These are phyloP conservation scores for Scheffersomyces stipitis DNA, from an alignment of 805 yeast genomes.

Conservation along the genomic window DNA sequence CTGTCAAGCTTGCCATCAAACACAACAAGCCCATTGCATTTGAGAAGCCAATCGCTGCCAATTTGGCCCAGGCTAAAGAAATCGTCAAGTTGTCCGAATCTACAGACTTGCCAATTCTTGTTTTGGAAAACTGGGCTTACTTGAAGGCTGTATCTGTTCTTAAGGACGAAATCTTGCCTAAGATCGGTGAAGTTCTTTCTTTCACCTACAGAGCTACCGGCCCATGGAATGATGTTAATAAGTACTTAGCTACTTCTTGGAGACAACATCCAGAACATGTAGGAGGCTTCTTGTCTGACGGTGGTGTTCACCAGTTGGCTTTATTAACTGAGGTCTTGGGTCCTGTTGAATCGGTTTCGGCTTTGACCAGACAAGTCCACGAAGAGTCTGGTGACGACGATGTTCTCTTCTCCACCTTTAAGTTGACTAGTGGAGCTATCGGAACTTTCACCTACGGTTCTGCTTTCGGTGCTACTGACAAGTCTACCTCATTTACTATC, in stretches of 20 bases:
- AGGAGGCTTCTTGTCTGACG: conserved; percentile 91
- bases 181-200: conserved; percentile 71
- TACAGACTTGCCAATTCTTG: conserved; percentile 66
- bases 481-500: conserved; percentile 63
- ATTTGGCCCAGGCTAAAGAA: conserved; percentile 73
- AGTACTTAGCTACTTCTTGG: conserved; percentile 76
- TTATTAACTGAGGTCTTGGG: conserved; percentile 82
- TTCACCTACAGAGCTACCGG: conserved; percentile 78
- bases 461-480: conserved; percentile 79
- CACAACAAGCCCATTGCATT: conserved; percentile 76
- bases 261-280: conserved; percentile 87
- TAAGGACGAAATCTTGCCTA: conserved; percentile 52
- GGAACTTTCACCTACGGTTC: conserved; percentile 90
- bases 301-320: conserved; percentile 96
- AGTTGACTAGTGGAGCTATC: conserved; percentile 59
- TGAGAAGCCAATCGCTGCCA: conserved; percentile 94
- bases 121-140: conserved; percentile 87
- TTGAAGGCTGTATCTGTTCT: conserved; percentile 57
- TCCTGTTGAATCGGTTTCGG: conserved; percentile 66
- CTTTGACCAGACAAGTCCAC: conserved; percentile 74
- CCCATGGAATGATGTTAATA: conserved; percentile 58
- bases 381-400: conserved; percentile 81
- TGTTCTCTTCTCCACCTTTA: conserved; percentile 68
- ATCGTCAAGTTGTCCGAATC: conserved; percentile 65
- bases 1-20: conserved; percentile 67